Conservation (phyloP, 1,139 yeast genomes). For the Candida frijolesensis region DNA sequence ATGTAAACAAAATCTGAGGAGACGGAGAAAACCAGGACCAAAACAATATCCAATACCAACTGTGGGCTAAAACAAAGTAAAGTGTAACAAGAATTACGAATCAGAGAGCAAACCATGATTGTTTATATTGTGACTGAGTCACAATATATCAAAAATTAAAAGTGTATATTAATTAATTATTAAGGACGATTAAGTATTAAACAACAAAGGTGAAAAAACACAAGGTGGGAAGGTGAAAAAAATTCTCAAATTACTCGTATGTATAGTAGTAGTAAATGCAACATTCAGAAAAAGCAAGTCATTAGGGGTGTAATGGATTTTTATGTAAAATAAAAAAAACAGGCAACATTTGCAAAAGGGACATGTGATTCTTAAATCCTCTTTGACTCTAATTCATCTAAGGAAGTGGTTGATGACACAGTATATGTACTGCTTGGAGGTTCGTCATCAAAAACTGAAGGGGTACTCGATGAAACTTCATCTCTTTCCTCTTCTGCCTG, state of each 20-base stretch:
- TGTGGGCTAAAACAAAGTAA: too few relatives aligned
- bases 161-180: slow-evolving; percentile 2
- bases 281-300: background rate
- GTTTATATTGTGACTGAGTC: background rate
- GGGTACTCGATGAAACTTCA: slow-evolving; percentile 35
- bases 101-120: too few relatives aligned
- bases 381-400: slow-evolving; percentile 30
- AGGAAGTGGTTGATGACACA: slow-evolving; percentile 32
- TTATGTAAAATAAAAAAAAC: background rate
- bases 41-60: background rate
- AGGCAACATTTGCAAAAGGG: background rate
- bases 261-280: background rate
- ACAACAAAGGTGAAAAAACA: background rate
- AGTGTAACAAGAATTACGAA: too few relatives aligned
- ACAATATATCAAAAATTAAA: background rate
- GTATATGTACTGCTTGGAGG: slow-evolving; percentile 24
- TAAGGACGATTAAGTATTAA: slow-evolving; percentile 1
- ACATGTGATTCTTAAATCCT: background rate
- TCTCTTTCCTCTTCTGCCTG: slow-evolving; percentile 29
- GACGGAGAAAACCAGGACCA: too few relatives aligned
- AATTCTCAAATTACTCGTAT: background rate
- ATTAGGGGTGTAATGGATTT: background rate
- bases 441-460: slow-evolving; percentile 41
- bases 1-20: too few relatives aligned
- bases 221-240: background rate